These are phyloP conservation scores for Wickerhamomyces strasburgensis DNA, from an alignment of 805 yeast species.

Conservation along the genomic window DNA sequence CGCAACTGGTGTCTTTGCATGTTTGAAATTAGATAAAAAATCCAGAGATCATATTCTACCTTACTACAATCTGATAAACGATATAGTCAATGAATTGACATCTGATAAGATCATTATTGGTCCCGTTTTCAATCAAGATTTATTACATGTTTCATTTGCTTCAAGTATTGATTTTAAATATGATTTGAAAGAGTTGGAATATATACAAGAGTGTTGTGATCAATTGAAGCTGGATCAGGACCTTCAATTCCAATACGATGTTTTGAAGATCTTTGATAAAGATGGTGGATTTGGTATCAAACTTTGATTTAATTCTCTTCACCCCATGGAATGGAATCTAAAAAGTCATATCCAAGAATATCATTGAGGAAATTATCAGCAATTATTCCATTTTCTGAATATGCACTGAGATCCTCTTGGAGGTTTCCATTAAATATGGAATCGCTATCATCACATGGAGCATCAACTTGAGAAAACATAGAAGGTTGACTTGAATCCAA, in stretches of 20 bases:
- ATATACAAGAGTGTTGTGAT: constrained; percentile 5
- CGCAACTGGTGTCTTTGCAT: constrained; percentile 5
- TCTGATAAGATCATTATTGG: constrained; percentile 3
- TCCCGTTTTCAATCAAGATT: constrained; percentile 3
- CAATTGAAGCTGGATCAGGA: constrained; percentile 10
- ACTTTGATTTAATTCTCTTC: no score
- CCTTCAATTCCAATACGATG: constrained; percentile 9
- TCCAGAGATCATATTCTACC: constrained; percentile 7
- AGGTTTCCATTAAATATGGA: no score
- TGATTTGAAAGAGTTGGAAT: constrained; percentile 6
- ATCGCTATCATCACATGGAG: no score
- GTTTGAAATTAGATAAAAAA: constrained; percentile 5
- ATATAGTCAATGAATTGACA: background rate
- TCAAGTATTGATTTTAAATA: background rate
- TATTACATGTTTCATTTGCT: constrained; percentile 17
- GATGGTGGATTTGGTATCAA: constrained; percentile 4
- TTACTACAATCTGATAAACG: constrained; percentile 5
- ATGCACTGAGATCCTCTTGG: no score
- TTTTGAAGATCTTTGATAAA: constrained; percentile 11
- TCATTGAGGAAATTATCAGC: no score
- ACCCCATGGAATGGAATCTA: background rate
- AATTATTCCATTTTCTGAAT: no score
- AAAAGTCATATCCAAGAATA: no score
- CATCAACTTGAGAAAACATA: background rate
- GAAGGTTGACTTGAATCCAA: background rate